Conservation (phyloP, 352 stramenopile genomes). For the Phytophthora hybrid region DNA sequence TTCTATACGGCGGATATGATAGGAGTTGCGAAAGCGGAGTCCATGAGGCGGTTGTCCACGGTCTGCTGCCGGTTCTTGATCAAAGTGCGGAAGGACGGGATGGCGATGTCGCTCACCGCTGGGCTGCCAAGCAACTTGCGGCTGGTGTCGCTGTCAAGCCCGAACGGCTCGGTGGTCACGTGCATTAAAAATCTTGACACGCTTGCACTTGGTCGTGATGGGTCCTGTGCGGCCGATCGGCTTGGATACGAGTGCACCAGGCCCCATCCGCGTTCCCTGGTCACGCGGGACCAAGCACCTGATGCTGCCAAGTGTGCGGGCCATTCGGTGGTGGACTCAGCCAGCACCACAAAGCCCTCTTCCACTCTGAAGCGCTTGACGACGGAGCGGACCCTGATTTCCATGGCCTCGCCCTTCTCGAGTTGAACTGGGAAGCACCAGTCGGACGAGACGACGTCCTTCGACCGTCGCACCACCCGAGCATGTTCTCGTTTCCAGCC, state of each 20-base stretch:
- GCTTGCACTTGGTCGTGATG: constrained; percentile 13
- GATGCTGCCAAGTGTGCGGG: constrained; percentile 29
- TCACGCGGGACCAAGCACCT: constrained; percentile 27
- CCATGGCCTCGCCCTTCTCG: constrained; percentile 26
- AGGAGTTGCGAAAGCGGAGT: constrained; percentile 8
- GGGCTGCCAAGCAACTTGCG: constrained; percentile 25
- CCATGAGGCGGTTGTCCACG: constrained; percentile 37
- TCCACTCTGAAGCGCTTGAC: constrained; percentile 29
- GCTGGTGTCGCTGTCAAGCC: constrained; percentile 20
- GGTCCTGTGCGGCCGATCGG: constrained; percentile 11
- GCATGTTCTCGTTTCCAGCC: constrained; percentile 18
- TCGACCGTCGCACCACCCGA: constrained; percentile 16
- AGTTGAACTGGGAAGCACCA: constrained; percentile 29
- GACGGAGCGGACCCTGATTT: constrained; percentile 27
- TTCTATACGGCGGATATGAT: constrained; percentile 19
- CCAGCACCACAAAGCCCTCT: constrained; percentile 27
- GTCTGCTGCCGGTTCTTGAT: constrained; percentile 34
- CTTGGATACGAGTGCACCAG: constrained; percentile 23
- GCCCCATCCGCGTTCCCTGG: constrained; percentile 29
- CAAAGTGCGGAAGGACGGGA: constrained; percentile 28
- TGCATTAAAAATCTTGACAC: constrained; percentile 31
- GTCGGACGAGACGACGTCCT: constrained; percentile 26
- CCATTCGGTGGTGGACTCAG: constrained; percentile 35
- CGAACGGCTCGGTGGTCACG: constrained; percentile 23
- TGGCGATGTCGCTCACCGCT: constrained; percentile 32